phyloP scores from a whole-genome alignment of 495 filamentous ascomycete genomes.

The Cercophora sp. region DNA sequence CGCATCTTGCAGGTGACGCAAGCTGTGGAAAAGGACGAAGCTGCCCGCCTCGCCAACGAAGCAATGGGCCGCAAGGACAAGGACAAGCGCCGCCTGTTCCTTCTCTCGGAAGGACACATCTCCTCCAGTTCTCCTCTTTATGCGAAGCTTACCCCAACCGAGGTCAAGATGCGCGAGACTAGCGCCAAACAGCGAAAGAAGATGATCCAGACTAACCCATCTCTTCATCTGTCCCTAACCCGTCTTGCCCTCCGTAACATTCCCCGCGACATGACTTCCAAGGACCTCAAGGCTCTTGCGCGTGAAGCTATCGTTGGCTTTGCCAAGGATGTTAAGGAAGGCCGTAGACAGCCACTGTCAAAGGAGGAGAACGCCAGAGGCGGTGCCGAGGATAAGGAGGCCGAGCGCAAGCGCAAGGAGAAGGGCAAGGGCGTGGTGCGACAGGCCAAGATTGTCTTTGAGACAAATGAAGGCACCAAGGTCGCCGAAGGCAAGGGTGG shows the following conservation, averaged over 20 bases:
- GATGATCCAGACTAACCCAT: conserved; percentile 84
- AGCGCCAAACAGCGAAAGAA: conserved; percentile 83
- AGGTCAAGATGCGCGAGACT: conserved; percentile 82
- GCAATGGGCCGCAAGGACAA: conserved; percentile 64
- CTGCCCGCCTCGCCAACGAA: conserved; percentile 66
- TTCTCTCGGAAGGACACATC: conserved; percentile 83
- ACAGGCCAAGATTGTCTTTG: conserved; percentile 92
- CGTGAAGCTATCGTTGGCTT: conserved; percentile 89
- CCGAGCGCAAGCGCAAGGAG: conserved; percentile 69
- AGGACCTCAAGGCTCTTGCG: conserved; percentile 86
- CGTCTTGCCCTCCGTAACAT: conserved; percentile 94
- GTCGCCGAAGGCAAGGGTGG: conserved; percentile 64
- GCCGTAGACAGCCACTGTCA: conserved; percentile 67
- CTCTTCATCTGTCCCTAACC: conserved; percentile 83
- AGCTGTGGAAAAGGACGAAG: conserved; percentile 78
- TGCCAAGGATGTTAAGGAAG: conserved; percentile 78
- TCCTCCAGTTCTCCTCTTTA: conserved; percentile 66
- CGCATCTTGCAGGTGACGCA: conserved; percentile 78
- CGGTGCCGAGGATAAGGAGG: conserved; percentile 70
- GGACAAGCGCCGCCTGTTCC: conserved; percentile 89
- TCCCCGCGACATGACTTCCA: conserved; percentile 75
- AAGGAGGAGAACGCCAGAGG: conserved; percentile 81
- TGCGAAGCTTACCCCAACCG: conserved; percentile 68
- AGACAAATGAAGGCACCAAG: conserved; percentile 77
- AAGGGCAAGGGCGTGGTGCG: conserved; percentile 91